Conservation (phyloP, 2,329 filamentous ascomycete genomes). For the Neonectria hederae region DNA sequence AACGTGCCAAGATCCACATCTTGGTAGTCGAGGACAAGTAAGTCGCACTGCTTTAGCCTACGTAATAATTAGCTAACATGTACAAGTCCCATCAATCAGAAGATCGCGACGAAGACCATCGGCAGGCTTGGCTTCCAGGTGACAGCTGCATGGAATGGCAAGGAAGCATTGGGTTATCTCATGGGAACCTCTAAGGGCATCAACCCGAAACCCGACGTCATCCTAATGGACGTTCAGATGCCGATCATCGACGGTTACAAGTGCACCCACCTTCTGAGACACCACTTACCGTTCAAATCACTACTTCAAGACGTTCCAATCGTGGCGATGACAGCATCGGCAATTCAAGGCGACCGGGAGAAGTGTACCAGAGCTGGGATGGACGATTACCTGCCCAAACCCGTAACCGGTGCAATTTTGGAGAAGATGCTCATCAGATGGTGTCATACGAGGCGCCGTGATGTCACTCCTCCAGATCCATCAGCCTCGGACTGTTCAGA, state of each 20-base stretch:
- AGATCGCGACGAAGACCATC: constrained; percentile 80
- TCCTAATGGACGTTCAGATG: constrained; percentile 83
- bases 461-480: constrained; percentile 35
- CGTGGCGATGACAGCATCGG: constrained; percentile 83
- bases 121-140: constrained; percentile 77
- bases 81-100: constrained; percentile 71
- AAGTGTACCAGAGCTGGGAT: constrained; percentile 79
- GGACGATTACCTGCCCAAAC: constrained; percentile 80
- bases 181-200: constrained; percentile 60
- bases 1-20: constrained; percentile 73
- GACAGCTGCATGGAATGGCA: constrained; percentile 78
- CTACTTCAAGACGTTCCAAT: constrained; percentile 73
- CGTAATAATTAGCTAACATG: constrained; percentile 30
- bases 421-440: constrained; percentile 78
- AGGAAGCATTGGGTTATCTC: constrained; percentile 81
- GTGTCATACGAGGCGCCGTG: constrained; percentile 54
- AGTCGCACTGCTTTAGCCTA: constrained; percentile 44
- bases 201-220: constrained; percentile 73
- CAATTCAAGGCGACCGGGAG: constrained; percentile 79
- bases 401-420: constrained; percentile 73
- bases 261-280: constrained; percentile 77
- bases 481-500: constrained; percentile 58
- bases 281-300: constrained; percentile 70
- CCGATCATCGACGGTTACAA: constrained; percentile 81
- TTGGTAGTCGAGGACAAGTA: constrained; percentile 85